Conservation (phyloP, 768 basidiomycete genomes). For the Boletus rufocinnamomeus region DNA sequence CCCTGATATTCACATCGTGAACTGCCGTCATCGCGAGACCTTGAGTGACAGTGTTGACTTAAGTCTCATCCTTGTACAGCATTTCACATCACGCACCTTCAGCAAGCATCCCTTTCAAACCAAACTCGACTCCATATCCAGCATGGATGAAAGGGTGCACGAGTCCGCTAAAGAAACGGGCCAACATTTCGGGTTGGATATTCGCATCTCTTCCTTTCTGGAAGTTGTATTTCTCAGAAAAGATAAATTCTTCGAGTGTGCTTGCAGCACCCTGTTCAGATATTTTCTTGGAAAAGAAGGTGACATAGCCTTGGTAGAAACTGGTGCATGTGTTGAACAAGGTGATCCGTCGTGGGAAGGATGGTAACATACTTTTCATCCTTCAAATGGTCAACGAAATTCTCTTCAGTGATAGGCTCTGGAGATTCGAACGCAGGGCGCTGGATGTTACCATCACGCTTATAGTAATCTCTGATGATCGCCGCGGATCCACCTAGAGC, state of each 20-base stretch:
- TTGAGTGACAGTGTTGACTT: conserved; percentile 2
- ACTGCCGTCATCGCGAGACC: conserved; percentile 30
- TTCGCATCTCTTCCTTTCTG: conserved; percentile 13
- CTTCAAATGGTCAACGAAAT: conserved; percentile 26
- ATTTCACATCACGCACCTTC: conserved; percentile 47
- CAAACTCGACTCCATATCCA: conserved; percentile 66
- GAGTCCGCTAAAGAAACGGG: conserved; percentile 48
- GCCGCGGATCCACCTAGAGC: conserved; percentile 27
- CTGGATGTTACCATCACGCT: conserved; percentile 22
- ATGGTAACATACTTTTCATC: conserved; percentile 27
- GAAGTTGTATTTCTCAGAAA: conserved; percentile 33
- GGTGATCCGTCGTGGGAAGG: neutral
- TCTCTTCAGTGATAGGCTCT: conserved; percentile 23
- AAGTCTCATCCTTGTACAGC: neutral
- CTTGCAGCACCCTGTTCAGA: conserved; percentile 16
- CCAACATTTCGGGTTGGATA: conserved; percentile 53
- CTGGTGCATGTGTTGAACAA: conserved; percentile 9
- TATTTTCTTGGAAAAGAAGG: conserved; percentile 28
- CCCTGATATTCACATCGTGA: conserved; percentile 41
- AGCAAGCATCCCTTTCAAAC: conserved; percentile 57
- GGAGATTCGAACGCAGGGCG: conserved; percentile 30
- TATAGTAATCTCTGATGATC: conserved; percentile 30
- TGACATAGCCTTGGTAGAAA: conserved; percentile 29
- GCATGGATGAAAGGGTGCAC: conserved; percentile 65
- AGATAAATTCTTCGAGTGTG: conserved; percentile 33